Percentiles rank a stretch among this genome's conserved stretches.
Conservation (phyloP, 78 protist genomes). For the Emiliania huxleyi region DNA sequence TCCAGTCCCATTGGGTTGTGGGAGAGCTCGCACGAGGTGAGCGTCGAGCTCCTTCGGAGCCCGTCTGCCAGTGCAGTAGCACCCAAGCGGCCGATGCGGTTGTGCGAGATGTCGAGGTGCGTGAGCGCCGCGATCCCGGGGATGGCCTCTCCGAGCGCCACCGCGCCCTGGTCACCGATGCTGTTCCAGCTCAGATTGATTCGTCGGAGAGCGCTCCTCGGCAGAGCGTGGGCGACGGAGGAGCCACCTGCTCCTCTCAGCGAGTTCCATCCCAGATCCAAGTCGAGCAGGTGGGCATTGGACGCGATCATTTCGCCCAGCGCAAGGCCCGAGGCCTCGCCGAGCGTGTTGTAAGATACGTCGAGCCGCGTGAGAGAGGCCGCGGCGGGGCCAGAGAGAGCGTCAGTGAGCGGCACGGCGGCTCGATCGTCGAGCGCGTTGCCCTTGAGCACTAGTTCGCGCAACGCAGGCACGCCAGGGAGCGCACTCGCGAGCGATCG, state of each 20-base stretch:
- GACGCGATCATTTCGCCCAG: not conserved
- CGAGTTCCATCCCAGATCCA: not conserved
- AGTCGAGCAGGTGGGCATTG: not conserved
- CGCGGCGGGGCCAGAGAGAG: not conserved
- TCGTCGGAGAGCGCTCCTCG: not conserved
- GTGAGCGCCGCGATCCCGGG: not conserved
- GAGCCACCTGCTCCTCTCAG: not conserved
- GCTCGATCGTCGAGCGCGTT: slow-evolving; percentile 6
- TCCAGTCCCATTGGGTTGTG: not conserved
- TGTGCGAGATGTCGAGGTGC: slow-evolving; percentile 10
- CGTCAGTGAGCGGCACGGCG: not conserved
- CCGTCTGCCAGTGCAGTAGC: not conserved
- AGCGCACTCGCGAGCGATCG: not conserved
- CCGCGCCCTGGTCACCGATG: not conserved
- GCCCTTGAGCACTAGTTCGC: not conserved
- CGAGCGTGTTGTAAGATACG: not conserved
- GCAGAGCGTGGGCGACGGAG: not conserved
- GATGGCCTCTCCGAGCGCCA: not conserved
- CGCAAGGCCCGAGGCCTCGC: not conserved
- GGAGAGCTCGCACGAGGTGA: not conserved
- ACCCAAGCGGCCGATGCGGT: not conserved
- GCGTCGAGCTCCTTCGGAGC: not conserved
- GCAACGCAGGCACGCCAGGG: not conserved
- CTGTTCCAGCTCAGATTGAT: not conserved
- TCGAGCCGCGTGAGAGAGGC: not conserved